These are phyloP conservation scores for Fraxinus americana DNA, from an alignment of 257 asterid genomes.

Conservation along the genomic window DNA sequence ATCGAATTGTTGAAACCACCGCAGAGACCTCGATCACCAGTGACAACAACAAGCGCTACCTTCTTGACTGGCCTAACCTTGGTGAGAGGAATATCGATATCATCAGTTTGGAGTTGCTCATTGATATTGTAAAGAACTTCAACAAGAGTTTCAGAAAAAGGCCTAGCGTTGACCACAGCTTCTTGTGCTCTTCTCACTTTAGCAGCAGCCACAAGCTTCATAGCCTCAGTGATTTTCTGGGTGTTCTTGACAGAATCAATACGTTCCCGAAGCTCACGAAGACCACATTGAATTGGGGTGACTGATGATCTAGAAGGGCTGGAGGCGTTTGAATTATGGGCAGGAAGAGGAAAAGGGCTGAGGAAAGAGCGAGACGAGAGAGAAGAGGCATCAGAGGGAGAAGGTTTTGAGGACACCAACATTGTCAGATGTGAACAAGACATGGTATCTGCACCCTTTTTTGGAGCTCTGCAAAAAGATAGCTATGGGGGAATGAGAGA, in stretches of 20 bases:
- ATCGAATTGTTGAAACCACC: conserved; percentile 78
- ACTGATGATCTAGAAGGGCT: not conserved
- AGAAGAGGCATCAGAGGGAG: conserved; percentile 58
- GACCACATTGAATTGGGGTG: conserved; percentile 64
- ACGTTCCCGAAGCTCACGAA: conserved; percentile 84
- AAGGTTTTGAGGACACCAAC: conserved; percentile 77
- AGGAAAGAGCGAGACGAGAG: conserved; percentile 71
- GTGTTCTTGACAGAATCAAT: conserved; percentile 84
- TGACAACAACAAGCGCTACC: conserved; percentile 86
- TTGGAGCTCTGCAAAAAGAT: conserved; percentile 29
- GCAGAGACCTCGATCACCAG: conserved; percentile 95
- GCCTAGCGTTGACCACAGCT: conserved; percentile 86
- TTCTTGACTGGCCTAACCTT: conserved; percentile 78
- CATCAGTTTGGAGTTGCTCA: conserved; percentile 83
- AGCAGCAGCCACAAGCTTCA: conserved; percentile 97
- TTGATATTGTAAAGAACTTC: conserved; percentile 91
- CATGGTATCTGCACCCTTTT: conserved; percentile 38
- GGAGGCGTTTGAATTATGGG: conserved; percentile 25
- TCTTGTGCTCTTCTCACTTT: conserved; percentile 93
- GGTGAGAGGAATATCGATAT: conserved; percentile 73
- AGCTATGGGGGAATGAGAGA: conserved; percentile 39
- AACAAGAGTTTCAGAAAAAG: conserved; percentile 86
- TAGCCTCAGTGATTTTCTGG: conserved; percentile 92
- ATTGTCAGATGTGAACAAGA: conserved; percentile 80
- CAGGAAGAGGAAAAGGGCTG: conserved; percentile 59